phyloP scores from a whole-genome alignment of 208 protist genomes.

The Endotrypanum monterogeii region DNA sequence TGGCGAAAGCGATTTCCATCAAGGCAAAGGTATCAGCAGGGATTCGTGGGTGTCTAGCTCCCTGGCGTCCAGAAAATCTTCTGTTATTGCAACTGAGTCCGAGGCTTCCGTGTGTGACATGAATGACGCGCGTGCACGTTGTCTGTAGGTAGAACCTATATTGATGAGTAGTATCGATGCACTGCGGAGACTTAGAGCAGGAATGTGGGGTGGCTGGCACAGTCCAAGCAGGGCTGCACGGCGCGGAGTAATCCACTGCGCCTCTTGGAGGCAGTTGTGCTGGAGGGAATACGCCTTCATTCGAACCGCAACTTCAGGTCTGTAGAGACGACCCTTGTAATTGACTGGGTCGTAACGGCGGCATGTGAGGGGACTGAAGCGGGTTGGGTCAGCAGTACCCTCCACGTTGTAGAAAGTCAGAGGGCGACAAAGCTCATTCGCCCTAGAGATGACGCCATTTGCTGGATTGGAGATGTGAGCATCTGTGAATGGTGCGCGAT shows the following conservation, averaged over 20 bases:
- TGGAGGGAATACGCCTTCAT: slow-evolving; percentile 68
- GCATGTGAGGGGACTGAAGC: slow-evolving; percentile 45
- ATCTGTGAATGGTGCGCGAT: slow-evolving; percentile 36
- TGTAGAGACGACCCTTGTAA: slow-evolving; percentile 46
- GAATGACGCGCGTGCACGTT: background rate
- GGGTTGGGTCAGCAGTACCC: slow-evolving; percentile 29
- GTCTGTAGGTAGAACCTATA: background rate
- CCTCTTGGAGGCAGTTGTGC: slow-evolving; percentile 48
- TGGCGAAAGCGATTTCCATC: background rate
- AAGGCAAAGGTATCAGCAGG: background rate
- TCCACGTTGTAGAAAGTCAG: slow-evolving; percentile 57
- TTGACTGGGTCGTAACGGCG: slow-evolving; percentile 70
- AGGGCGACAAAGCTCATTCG: slow-evolving; percentile 6
- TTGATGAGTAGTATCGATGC: background rate
- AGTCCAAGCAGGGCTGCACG: slow-evolving; percentile 8
- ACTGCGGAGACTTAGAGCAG: background rate
- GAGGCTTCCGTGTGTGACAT: background rate
- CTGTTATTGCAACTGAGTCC: background rate
- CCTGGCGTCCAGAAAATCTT: background rate
- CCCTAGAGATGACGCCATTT: slow-evolving; percentile 14
- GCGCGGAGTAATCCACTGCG: slow-evolving; percentile 52
- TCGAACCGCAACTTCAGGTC: slow-evolving; percentile 32
- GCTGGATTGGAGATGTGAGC: slow-evolving; percentile 21
- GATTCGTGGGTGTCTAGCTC: background rate
- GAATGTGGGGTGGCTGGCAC: background rate